A percentile compares a stretch with the other conserved stretches of the same genome.
These are phyloP conservation scores for Beauveria pseudobassiana DNA, from an alignment of 2,329 filamentous ascomycete genomes.

Conservation along the genomic window DNA sequence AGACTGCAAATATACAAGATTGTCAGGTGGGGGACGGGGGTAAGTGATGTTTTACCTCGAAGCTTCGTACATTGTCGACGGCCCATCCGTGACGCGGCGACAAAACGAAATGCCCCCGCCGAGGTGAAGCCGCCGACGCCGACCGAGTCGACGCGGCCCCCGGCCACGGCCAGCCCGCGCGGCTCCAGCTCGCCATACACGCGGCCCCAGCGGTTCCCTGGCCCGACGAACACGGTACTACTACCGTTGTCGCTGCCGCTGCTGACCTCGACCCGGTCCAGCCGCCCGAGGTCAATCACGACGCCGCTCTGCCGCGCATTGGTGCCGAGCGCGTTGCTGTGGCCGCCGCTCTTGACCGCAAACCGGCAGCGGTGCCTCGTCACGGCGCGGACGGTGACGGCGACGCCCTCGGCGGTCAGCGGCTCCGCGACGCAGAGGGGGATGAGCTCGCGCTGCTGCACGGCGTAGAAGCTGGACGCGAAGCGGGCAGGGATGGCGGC, in stretches of 20 bases:
- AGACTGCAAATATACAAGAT: too few relatives aligned
- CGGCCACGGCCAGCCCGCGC: not conserved
- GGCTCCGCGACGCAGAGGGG: not conserved
- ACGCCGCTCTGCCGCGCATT: not conserved
- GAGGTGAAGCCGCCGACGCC: constrained; percentile 4
- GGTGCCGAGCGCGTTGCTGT: not conserved
- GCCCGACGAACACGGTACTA: not conserved
- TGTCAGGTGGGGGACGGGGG: too few relatives aligned
- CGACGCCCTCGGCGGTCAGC: not conserved
- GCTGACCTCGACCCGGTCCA: not conserved
- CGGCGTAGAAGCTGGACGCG: not conserved
- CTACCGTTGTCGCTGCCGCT: too few relatives aligned
- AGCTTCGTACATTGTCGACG: constrained; percentile 32
- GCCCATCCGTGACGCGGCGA: constrained; percentile 31
- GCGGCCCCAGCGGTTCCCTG: not conserved
- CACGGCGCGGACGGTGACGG: not conserved
- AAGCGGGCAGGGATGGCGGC: not conserved
- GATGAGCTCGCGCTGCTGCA: not conserved
- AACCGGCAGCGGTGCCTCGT: not conserved
- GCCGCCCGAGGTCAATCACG: not conserved
- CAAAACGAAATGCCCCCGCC: constrained; percentile 35
- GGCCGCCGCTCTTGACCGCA: constrained; percentile 1
- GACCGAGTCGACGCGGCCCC: not conserved
- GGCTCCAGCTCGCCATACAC: not conserved
- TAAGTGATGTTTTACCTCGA: constrained; percentile 24